Base-by-base conservation (phyloP, 2,329 filamentous ascomycete species). In the Kalaharituber pfeilii region DNA sequence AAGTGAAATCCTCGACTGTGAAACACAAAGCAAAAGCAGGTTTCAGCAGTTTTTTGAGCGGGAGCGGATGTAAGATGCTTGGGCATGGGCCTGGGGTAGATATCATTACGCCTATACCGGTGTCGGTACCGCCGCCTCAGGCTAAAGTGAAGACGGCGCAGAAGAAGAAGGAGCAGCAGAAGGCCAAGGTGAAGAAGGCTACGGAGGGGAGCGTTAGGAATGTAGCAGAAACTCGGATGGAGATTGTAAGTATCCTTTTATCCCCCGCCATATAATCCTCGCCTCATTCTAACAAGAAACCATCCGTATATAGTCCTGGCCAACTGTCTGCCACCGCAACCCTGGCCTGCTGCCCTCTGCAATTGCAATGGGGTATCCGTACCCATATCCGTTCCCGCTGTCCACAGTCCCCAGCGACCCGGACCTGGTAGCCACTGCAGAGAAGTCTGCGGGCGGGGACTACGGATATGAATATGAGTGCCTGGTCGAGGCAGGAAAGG, bases 291-390 rank as follows among this genome's bases (percentile, higher is more conserved):
- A 51, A 51, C 18, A 39, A 54, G 50, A 58, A 45, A 51, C n/a
- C n/a, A 55, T 56, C 28, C 33, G 28, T 39, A 20, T 49, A 28
- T 53, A 60, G 58, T 59, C 57, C 44, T 60, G 58, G 58, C 58
- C 58, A 55, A 59, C 58, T 53, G 53, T 57, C 51, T 57, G 58
- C 44, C 57, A 57, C 30, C 57, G 55, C 25, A 57, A 55, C 28
- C 58, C 58, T n/a, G 58, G 57, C 1, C 54, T 59, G 44, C 57
- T 58, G 6, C 56, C 56, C 1, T 49, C 56, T 15, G 45, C 57
- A 25, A 44, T 59, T 25, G 57, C 57, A 24, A 52, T 59, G 30
- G 57, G 57, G 30, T 59, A 59, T 49, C 57, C 57, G 22, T 59
- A 58, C 15, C 57, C 56, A 39, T 59, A 58, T 33, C 57, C 57